phyloP scores from a whole-genome alignment of 192 early-diverging fungal species.

The Umbelopsis vinacea region DNA sequence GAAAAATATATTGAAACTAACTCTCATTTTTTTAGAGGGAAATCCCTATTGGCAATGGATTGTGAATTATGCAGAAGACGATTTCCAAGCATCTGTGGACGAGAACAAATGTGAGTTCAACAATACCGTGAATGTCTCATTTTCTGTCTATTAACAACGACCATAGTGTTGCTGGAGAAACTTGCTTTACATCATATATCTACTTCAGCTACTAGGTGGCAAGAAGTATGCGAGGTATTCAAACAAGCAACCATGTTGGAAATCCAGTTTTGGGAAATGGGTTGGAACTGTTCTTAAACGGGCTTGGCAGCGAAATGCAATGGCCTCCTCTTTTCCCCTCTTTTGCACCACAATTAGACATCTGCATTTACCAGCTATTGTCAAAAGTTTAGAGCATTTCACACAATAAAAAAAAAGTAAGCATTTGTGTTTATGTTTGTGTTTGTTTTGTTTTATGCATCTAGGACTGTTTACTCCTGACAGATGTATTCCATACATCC shows the following conservation, averaged over 20 bases:
- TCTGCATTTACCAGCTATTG: no score
- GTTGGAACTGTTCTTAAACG: slow-evolving; percentile 15
- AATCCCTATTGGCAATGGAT: slow-evolving; percentile 90
- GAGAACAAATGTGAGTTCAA: slow-evolving; percentile 54
- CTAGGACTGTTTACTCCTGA: no score
- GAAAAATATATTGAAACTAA: no score
- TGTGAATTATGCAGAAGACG: slow-evolving; percentile 63
- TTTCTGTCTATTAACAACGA: no score
- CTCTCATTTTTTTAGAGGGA: slow-evolving; percentile 41
- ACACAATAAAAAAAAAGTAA: no score
- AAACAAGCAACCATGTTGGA: slow-evolving; percentile 73
- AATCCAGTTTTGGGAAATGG: slow-evolving; percentile 78
- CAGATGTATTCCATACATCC: no score
- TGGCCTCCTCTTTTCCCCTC: not conserved
- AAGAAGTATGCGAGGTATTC: slow-evolving; percentile 69
- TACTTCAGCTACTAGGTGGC: slow-evolving; percentile 54
- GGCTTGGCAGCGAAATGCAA: not conserved
- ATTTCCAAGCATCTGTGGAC: slow-evolving; percentile 70
- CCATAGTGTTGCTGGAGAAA: slow-evolving; percentile 56
- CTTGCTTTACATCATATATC: slow-evolving; percentile 54
- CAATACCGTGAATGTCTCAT: no score
- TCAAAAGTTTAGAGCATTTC: no score
- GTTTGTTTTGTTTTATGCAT: no score
- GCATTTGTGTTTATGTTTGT: no score
- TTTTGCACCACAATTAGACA: not conserved